These are phyloP conservation scores for Pichia sp. DNA, from an alignment of 1,139 yeast genomes.

Conservation along the genomic window DNA sequence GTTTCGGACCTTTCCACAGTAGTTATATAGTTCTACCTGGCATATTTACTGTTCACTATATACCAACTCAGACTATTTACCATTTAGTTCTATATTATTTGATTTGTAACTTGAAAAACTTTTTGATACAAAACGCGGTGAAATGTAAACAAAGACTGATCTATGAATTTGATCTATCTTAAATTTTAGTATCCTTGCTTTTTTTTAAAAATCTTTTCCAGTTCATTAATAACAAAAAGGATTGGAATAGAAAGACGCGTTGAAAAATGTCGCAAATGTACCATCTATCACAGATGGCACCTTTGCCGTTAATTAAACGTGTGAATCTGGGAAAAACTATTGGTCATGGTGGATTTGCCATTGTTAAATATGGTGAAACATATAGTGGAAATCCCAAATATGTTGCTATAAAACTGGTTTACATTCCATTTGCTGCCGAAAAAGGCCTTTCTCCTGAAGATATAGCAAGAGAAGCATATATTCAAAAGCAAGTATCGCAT, in stretches of 20 bases:
- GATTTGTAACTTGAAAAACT: background rate
- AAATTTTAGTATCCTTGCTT: background rate
- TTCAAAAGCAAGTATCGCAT: constrained; percentile 51
- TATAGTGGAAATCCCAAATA: constrained; percentile 19
- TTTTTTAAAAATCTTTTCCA: background rate
- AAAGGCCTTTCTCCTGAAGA: constrained; percentile 41
- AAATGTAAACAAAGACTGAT: background rate
- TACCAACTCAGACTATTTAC: too few species aligned
- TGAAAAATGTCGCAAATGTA: constrained; percentile 19
- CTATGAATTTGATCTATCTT: background rate
- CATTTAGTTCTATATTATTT: background rate
- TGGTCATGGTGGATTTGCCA: constrained; percentile 33
- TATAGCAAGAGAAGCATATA: constrained; percentile 44
- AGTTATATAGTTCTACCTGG: constrained; percentile 15
- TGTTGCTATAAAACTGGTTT: constrained; percentile 52
- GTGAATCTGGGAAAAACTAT: constrained; percentile 28
- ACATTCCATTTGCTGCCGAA: constrained; percentile 39
- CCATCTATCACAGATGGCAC: constrained; percentile 29
- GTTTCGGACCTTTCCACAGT: constrained; percentile 35
- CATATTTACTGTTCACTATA: background rate
- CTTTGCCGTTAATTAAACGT: constrained; percentile 21
- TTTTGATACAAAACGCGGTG: background rate
- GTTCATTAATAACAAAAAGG: background rate
- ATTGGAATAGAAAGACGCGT: background rate
- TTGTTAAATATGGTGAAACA: constrained; percentile 28